Percentiles rank a stretch among this genome's conserved stretches.
phyloP scores from a whole-genome alignment of 495 filamentous ascomycete species.

The Lasiosphaeriaceae sp. region DNA sequence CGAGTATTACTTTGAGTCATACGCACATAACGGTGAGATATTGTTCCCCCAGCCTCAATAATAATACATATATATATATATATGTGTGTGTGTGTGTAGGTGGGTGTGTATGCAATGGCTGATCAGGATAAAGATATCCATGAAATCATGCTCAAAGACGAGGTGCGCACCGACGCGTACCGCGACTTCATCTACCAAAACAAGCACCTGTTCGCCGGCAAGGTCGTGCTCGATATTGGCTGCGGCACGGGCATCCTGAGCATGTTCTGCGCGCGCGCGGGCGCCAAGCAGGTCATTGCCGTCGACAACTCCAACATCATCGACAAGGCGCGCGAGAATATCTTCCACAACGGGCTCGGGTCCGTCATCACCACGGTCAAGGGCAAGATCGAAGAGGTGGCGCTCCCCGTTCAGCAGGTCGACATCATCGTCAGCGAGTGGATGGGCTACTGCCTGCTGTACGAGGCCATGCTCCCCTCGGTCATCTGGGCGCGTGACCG shows the following conservation, averaged over 20 bases:
- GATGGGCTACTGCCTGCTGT: constrained; percentile 99
- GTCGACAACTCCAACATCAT: constrained; percentile 98
- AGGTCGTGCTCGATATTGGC: constrained; percentile 95
- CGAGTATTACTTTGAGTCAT: constrained; percentile 77
- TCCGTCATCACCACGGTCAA: constrained; percentile 85
- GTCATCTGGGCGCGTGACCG: constrained; percentile 91
- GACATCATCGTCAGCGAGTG: constrained; percentile 99
- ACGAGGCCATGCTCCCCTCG: constrained; percentile 97
- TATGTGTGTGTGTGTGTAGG: no score
- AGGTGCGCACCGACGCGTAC: constrained; percentile 92
- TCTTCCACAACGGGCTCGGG: constrained; percentile 78
- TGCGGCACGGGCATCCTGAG: constrained; percentile 78
- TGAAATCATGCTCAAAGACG: constrained; percentile 92
- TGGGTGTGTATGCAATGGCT: constrained; percentile 21
- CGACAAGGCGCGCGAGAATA: constrained; percentile 87
- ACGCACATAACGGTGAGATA: constrained; percentile 65
- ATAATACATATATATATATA: no score
- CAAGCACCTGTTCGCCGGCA: constrained; percentile 93
- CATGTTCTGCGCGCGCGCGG: constrained; percentile 95
- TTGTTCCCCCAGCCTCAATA: not conserved
- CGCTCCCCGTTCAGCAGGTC: constrained; percentile 81
- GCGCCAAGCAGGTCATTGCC: constrained; percentile 89
- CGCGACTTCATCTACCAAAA: constrained; percentile 98
- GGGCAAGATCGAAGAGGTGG: constrained; percentile 95
- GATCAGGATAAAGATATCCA: constrained; percentile 61